A percentile compares a stretch with the other conserved stretches of the same genome.
These are phyloP conservation scores for Aspergillus sp. DNA, from an alignment of 2,329 filamentous ascomycete species.

Conservation along the genomic window DNA sequence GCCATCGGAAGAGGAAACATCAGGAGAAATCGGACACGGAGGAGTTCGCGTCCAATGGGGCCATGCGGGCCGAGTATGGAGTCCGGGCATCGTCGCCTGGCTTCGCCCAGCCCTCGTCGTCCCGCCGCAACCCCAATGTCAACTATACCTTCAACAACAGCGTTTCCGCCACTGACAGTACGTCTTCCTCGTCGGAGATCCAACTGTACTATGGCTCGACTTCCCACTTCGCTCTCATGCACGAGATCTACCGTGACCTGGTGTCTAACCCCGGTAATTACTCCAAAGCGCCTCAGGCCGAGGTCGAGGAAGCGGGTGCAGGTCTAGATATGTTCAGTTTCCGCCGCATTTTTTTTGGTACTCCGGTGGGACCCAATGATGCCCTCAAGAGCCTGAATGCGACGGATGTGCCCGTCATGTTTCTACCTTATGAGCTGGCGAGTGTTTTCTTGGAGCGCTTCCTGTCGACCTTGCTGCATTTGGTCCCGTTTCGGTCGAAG, in stretches of 20 bases:
- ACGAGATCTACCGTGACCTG: constrained; percentile 37
- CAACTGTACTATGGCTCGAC: constrained; percentile 50
- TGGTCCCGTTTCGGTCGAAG: constrained; percentile 37
- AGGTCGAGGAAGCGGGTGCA: constrained; percentile 37
- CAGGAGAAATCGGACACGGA: constrained; percentile 10
- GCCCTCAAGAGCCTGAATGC: constrained; percentile 20
- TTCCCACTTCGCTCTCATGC: constrained; percentile 47
- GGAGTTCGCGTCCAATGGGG: constrained; percentile 2
- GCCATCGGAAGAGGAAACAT: constrained; percentile 35
- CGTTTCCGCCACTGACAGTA: constrained; percentile 48
- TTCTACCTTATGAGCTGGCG: constrained; percentile 41
- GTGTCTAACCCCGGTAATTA: constrained; percentile 17
- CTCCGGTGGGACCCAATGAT: constrained; percentile 37
- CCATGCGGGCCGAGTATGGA: constrained; percentile 13
- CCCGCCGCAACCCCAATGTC: constrained; percentile 17
- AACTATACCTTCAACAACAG: constrained; percentile 39
- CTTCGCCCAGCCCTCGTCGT: constrained; percentile 9
- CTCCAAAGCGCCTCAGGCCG: constrained; percentile 22
- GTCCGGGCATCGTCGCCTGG: constrained; percentile 16
- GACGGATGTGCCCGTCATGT: constrained; percentile 29
- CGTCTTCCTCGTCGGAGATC: constrained; percentile 44
- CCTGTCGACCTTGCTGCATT: constrained; percentile 41
- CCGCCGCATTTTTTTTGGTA: constrained; percentile 40
- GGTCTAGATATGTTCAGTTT: constrained; percentile 41
- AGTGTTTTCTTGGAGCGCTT: constrained; percentile 41